A percentile compares a stretch with the other conserved stretches of the same genome.
Conservation (phyloP, 768 basidiomycete genomes). For the Termitomyces titanicus region DNA sequence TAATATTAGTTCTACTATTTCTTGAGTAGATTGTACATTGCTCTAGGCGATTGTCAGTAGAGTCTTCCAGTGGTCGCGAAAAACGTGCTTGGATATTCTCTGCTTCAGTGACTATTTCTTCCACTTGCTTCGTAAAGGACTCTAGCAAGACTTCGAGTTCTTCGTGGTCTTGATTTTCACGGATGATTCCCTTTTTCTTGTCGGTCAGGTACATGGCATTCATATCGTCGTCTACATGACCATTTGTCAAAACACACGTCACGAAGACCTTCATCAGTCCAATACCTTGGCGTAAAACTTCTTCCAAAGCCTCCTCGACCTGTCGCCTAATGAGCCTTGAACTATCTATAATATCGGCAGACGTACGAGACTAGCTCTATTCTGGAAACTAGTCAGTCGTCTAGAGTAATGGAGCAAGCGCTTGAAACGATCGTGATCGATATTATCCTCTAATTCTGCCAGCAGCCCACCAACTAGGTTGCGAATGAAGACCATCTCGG, state of each 20-base stretch:
- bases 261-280: background rate
- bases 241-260: slow-evolving; percentile 1
- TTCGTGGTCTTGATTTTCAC: slow-evolving; percentile 79
- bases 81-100: slow-evolving; percentile 73
- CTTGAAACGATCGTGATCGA: slow-evolving; percentile 93
- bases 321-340: slow-evolving; percentile 25
- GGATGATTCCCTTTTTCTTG: slow-evolving; percentile 59
- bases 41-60: slow-evolving; percentile 40
- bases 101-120: slow-evolving; percentile 93
- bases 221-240: slow-evolving; percentile 81
- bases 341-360: background rate
- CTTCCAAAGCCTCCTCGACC: slow-evolving; percentile 89
- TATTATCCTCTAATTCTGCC: slow-evolving; percentile 92
- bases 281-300: slow-evolving; percentile 84
- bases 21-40: slow-evolving; percentile 96
- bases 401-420: slow-evolving; percentile 90
- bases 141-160: slow-evolving; percentile 93
- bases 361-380: slow-evolving; percentile 77
- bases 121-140: slow-evolving; percentile 93
- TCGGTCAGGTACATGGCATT: slow-evolving; percentile 94
- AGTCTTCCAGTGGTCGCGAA: background rate
- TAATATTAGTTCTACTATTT: slow-evolving; percentile 94
- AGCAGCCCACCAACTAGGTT: slow-evolving; percentile 87
- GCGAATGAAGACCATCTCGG: slow-evolving; percentile 93
- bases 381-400: slow-evolving; percentile 84